A percentile compares a stretch with the other conserved stretches of the same genome.
Conservation (phyloP, 2,329 filamentous ascomycete genomes). For the Scorias spongiosa region DNA sequence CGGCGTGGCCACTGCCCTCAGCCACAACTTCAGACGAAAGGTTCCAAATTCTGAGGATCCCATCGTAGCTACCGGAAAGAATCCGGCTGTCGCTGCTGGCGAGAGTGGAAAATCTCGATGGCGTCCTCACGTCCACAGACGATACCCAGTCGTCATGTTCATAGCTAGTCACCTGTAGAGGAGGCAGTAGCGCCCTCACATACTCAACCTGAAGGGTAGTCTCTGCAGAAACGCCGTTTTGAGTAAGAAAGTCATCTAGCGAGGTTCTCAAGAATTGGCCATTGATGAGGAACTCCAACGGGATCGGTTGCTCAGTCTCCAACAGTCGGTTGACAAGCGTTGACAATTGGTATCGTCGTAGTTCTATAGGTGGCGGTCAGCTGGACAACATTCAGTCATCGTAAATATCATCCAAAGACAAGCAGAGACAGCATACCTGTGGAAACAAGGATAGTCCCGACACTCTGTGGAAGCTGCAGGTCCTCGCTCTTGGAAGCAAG, state of each 20-base stretch:
- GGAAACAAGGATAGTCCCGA: constrained; percentile 41
- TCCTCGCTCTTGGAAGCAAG: constrained; percentile 38
- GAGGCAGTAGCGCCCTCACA: constrained; percentile 78
- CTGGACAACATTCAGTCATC: background rate
- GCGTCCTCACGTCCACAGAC: constrained; percentile 67
- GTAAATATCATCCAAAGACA: constrained; percentile 1
- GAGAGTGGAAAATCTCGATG: constrained; percentile 39
- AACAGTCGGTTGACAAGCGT: constrained; percentile 48
- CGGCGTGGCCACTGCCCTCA: constrained; percentile 57
- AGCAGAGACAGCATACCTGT: constrained; percentile 29
- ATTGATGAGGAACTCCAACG: constrained; percentile 91
- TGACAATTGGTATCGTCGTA: constrained; percentile 45
- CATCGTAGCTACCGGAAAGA: constrained; percentile 88
- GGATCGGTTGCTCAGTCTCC: constrained; percentile 46
- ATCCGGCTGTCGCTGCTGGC: constrained; percentile 40
- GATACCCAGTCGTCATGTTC: constrained; percentile 97
- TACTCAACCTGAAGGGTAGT: constrained; percentile 81
- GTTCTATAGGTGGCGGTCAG: constrained; percentile 20
- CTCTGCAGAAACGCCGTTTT: constrained; percentile 78
- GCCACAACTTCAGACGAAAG: constrained; percentile 73
- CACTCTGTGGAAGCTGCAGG: constrained; percentile 38
- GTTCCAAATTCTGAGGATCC: constrained; percentile 77
- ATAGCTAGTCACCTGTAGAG: constrained; percentile 77
- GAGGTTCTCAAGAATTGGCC: constrained; percentile 80
- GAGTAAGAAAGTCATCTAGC: constrained; percentile 76